Base-by-base conservation (phyloP, 257 asterid genomes). In the Solanum raphanifolium region DNA sequence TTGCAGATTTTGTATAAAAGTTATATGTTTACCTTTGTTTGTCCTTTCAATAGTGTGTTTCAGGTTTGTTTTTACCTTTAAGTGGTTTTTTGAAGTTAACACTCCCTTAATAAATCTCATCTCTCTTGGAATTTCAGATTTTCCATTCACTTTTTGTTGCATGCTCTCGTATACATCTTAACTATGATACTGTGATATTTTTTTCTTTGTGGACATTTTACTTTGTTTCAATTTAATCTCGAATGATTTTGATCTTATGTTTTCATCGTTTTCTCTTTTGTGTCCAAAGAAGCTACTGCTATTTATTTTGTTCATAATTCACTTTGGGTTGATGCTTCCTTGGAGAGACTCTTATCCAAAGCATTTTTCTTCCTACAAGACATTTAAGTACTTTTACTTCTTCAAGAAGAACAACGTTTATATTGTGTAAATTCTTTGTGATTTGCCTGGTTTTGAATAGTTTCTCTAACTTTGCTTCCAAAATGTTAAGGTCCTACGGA, bases 401-500 rank as follows among this genome's bases (percentile, higher is more conserved):
- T 32, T 73, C 9, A 71, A 20, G 46, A 34, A 72, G 43, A 58
- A 27, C 38, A 34, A 62, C n/a, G 5, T 62, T 31, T 27, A 60
- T 21, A 13, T 65, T 65, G 13, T 60, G 79, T 84, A 41, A 60
- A n/a, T 62, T 18, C 62, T 66, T 23, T 39, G 13, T 15, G 65
- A 34, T 66, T 62, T 66, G 36, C 87, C 25, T 38, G 4, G 6
- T 35, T 65, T 66, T n/a, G 35, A 34, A 11, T 58, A 21, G 75
- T 85, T 66, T 31, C 29, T 84, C 27, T 85, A 13, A 35, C 46
- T 31, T 74, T 29, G 69, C 41, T 43, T 89, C 87, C 43, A 7
- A 41, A 83, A 83, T 83, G 75, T 83, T 43, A 43, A 83, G 99
- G 99, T 97, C 89, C 91, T 97, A 43, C 92, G 94, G 90, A 97